These are phyloP conservation scores for Ascochyta lentis DNA, from an alignment of 2,329 filamentous ascomycete genomes.

Conservation along the genomic window DNA sequence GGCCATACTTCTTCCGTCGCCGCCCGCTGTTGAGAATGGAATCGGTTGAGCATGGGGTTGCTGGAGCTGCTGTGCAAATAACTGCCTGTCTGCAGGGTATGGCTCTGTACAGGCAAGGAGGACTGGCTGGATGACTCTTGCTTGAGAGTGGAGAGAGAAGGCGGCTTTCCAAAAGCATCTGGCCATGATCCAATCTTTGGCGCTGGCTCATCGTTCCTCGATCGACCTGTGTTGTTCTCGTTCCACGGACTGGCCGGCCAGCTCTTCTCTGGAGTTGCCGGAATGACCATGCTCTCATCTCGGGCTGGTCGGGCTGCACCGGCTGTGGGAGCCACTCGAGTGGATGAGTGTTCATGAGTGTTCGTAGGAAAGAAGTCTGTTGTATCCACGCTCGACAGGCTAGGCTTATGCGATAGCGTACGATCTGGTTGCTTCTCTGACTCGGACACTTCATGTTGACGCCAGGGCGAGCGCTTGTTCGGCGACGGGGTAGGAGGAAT, in stretches of 20 bases:
- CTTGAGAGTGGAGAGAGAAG: conserved; percentile 26
- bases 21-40: conserved; percentile 25
- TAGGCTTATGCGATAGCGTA: conserved; percentile 42
- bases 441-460: conserved; percentile 25
- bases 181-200: conserved; percentile 42
- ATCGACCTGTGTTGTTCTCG: conserved; percentile 29
- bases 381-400: conserved; percentile 50
- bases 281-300: conserved; percentile 26
- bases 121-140: conserved; percentile 17
- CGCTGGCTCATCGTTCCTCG: conserved; percentile 27
- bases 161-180: conserved; percentile 38
- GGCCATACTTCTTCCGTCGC: conserved; percentile 34
- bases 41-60: conserved; percentile 18
- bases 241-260: conserved; percentile 49
- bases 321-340: conserved; percentile 36
- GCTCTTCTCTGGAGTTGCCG: conserved; percentile 46
- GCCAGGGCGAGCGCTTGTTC: conserved; percentile 39
- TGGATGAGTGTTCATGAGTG: conserved; percentile 50
- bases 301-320: conserved; percentile 16
- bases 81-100: conserved; percentile 7
- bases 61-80: conserved; percentile 19
- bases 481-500: conserved; percentile 44
- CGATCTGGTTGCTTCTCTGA: conserved; percentile 23
- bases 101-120: conserved; percentile 11
- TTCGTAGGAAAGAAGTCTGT: conserved; percentile 52